Percentiles rank a stretch among this genome's conserved stretches.
Evolutionary conservation across 164 flowering plant genomes (phyloP).

Genomic region (Dillenia suffruticosa): DNA sequence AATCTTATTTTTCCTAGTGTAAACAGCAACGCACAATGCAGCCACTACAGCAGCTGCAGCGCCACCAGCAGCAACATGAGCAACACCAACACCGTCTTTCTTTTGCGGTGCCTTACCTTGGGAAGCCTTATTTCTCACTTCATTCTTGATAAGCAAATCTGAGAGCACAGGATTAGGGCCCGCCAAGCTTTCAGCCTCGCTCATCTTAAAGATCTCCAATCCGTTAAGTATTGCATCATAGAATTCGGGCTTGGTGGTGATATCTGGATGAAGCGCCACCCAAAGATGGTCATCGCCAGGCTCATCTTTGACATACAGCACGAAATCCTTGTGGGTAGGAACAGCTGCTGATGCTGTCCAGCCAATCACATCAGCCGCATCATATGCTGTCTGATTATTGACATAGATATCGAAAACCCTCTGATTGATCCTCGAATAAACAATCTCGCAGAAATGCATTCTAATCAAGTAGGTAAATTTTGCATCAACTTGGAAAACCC

Average conservation of each 20-base stretch:
- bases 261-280: constrained; percentile 46
- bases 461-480: constrained; percentile 65
- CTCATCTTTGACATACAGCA: constrained; percentile 28
- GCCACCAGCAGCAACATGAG: constrained; percentile 48
- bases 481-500: constrained; percentile 61
- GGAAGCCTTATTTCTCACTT: constrained; percentile 4
- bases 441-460: constrained; percentile 65
- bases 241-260: constrained; percentile 33
- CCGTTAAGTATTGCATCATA: constrained; percentile 68
- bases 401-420: constrained; percentile 59
- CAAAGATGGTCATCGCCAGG: constrained; percentile 36
- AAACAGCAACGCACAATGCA: constrained; percentile 22
- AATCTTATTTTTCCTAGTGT: constrained; percentile 13
- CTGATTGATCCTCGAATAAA: constrained; percentile 33
- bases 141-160: constrained; percentile 23
- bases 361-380: constrained; percentile 46
- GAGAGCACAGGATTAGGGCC: constrained; percentile 70
- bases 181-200: constrained; percentile 44
- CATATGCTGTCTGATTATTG: constrained; percentile 58
- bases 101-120: background rate
- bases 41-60: constrained; percentile 44
- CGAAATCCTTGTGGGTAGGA: constrained; percentile 56
- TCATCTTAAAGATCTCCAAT: constrained; percentile 71
- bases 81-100: background rate
- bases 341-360: constrained; percentile 33